Evolutionary conservation across 2,329 filamentous ascomycete species (phyloP).

Genomic region (Neobulgaria alba): DNA sequence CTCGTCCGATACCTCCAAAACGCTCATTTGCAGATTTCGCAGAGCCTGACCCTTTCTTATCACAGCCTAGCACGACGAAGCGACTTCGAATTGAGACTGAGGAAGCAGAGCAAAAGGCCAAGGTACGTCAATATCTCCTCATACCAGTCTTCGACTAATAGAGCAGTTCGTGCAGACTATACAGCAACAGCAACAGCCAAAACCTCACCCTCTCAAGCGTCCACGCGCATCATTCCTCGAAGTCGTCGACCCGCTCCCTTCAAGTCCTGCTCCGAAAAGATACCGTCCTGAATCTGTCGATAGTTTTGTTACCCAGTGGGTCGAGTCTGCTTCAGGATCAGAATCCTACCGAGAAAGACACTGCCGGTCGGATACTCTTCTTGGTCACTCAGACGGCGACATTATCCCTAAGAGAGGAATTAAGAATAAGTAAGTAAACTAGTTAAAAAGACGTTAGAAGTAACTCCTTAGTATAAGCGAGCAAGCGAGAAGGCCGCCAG

Average conservation of each 20-base stretch:
- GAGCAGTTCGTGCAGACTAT: slow-evolving; percentile 13
- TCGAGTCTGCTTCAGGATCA: slow-evolving; percentile 15
- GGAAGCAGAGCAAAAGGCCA: slow-evolving; percentile 10
- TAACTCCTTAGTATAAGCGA: no score
- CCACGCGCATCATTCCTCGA: slow-evolving; percentile 18
- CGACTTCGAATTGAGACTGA: slow-evolving; percentile 10
- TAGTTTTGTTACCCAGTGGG: slow-evolving; percentile 22
- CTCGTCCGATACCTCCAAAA: slow-evolving; percentile 12
- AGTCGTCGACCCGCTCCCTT: slow-evolving; percentile 15
- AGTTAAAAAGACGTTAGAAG: no score
- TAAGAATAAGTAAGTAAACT: no score
- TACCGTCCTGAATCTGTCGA: slow-evolving; percentile 20
- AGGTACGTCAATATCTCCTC: slow-evolving; percentile 13
- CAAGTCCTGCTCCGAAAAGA: slow-evolving; percentile 15
- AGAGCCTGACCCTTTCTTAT: slow-evolving; percentile 11
- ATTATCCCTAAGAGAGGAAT: slow-evolving; percentile 20
- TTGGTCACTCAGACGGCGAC: slow-evolving; percentile 16
- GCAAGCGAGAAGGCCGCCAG: no score
- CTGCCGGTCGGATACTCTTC: slow-evolving; percentile 25
- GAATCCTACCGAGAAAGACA: slow-evolving; percentile 21
- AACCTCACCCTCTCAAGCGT: slow-evolving; percentile 18
- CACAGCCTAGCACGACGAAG: slow-evolving; percentile 11
- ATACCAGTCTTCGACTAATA: slow-evolving; percentile 14
- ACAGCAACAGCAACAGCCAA: slow-evolving; percentile 21
- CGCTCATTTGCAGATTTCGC: slow-evolving; percentile 16